Percentiles rank a stretch among this genome's conserved stretches.
Conservation (phyloP, 2,329 filamentous ascomycete species). For the Sarocladium strictum region DNA sequence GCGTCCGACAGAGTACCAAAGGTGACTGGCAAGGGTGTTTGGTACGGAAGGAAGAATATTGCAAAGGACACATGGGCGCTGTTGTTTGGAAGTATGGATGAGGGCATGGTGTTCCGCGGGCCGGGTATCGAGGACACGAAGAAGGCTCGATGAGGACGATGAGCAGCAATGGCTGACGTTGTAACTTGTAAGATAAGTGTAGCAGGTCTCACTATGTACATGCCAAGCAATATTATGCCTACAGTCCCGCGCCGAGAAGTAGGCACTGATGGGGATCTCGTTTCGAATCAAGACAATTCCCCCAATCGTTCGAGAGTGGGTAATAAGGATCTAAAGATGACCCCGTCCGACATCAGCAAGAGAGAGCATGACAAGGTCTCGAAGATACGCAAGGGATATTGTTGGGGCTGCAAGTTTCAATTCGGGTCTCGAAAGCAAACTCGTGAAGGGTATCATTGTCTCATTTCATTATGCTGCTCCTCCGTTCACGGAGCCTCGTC, state of each 20-base stretch:
- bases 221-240: too few relatives aligned
- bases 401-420: neutral
- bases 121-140: constrained; percentile 16
- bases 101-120: constrained; percentile 24
- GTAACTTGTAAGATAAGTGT: neutral
- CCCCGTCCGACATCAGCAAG: too few relatives aligned
- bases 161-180: neutral
- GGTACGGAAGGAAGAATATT: constrained; percentile 28
- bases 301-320: too few relatives aligned
- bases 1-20: constrained; percentile 30
- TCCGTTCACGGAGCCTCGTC: constrained; percentile 11
- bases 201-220: neutral
- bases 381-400: too few relatives aligned
- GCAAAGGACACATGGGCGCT: constrained; percentile 23
- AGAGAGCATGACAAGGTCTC: neutral
- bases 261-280: too few relatives aligned
- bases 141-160: constrained; percentile 13
- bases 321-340: too few relatives aligned
- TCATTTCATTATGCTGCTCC: neutral
- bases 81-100: constrained; percentile 24
- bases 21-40: constrained; percentile 25
- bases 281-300: too few relatives aligned
- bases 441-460: constrained; percentile 5
- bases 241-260: too few relatives aligned
- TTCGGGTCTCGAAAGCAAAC: neutral